Conservation (phyloP, 257 asterid genomes). For the Voacanga thouarsii region DNA sequence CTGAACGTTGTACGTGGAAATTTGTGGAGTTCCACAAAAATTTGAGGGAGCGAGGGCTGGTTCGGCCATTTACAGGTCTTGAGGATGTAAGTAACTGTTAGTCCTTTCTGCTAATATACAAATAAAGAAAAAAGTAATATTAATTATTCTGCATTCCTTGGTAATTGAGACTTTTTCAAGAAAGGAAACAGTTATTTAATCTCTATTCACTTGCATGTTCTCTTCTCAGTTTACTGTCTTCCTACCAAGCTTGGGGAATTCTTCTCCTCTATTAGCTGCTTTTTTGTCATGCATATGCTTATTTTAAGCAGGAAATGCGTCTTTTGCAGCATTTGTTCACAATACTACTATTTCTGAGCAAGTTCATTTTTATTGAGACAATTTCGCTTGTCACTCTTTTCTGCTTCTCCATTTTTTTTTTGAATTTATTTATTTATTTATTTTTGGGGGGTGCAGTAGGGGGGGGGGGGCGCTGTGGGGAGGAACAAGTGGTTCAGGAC, state of each 20-base stretch:
- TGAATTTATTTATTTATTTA: too few relatives aligned
- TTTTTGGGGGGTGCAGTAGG: not conserved
- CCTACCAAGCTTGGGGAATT: not conserved
- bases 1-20: constrained; percentile 90
- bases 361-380: not conserved
- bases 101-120: not conserved
- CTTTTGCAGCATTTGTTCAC: not conserved
- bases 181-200: not conserved
- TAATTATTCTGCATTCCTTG: not conserved
- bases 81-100: constrained; percentile 77
- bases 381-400: not conserved
- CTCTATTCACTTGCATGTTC: not conserved
- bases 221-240: not conserved
- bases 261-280: not conserved
- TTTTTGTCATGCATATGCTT: not conserved
- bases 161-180: not conserved
- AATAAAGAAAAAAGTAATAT: not conserved
- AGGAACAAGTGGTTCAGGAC: not conserved
- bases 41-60: constrained; percentile 76
- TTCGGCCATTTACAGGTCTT: constrained; percentile 92
- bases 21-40: constrained; percentile 74
- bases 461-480: too few relatives aligned
- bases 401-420: not conserved
- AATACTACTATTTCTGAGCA: not conserved
- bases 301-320: not conserved